Base-by-base conservation (phyloP, 2,329 filamentous ascomycete genomes). In the Cytospora chrysosperma region DNA sequence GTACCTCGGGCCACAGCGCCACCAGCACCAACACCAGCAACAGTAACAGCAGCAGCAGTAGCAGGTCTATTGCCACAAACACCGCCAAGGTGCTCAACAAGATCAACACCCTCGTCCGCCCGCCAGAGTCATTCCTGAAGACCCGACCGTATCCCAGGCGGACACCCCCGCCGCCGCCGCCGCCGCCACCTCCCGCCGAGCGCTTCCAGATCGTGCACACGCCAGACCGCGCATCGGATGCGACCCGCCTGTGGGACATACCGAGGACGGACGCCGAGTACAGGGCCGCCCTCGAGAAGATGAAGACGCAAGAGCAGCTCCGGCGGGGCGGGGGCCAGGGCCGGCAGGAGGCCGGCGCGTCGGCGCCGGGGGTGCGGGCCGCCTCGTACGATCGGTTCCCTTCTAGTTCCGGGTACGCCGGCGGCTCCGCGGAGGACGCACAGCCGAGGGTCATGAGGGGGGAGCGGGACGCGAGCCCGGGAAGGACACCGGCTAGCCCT, bases 201-300 rank as follows among this genome's bases (percentile, higher is more conserved):
- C 9, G 30, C 4, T 67, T 67, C 37, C 53, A 55, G 26, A 61
- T 65, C 3, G 54, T 63, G 15, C 63, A 67, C 30, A n/a, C 24
- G 12, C 65, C 63, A 1, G 65, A 67, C 43, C 56, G 47, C 8
- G 52, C 34, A 27, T 58, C 61, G 4, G 30, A 24, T 27, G n/a
- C 32, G 21, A 50, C 37, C 21, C 27, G 51, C 26, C 12, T 55
- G 19, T 55, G 51, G 10, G 28, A 54, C 1, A 40, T 58, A 24
- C 64, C 64, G 26, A 53, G 57, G 10, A 66, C 61, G n/a, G 62
- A 64, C 6, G 26, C 37, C 6, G 61, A 66, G 43, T 66, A 56
- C 32, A 51, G 61, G 28, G 57, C 52, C 40, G 64, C 64, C 17
- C 55, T 61, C 8, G 27, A 17, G 24, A 52, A 30, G 9, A 55